Base-by-base conservation (phyloP, 2,329 filamentous ascomycete species). In the Fusarium caatingaense region DNA sequence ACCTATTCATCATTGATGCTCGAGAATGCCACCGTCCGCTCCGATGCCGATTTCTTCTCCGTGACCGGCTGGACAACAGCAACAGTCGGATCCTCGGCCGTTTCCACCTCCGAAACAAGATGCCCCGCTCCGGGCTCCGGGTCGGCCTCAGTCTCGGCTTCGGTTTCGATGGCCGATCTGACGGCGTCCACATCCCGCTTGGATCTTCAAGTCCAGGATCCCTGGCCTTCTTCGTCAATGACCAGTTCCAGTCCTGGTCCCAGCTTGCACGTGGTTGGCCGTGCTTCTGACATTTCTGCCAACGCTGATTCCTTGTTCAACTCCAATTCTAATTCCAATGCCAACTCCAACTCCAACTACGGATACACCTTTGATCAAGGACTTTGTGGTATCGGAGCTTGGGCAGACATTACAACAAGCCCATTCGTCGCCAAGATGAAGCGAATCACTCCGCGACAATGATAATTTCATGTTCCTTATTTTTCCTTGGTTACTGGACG, bases 371-470 rank as follows among this genome's bases (percentile, higher is more conserved):
- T 56, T 34, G 51, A 54, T 21, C 64, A 51, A 25, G 47, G 66
- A 42, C 58, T 74, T 16, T 70, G 54, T 25, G 72, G 62, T 30
- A 62, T 73, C 42, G 72, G 72, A 30, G 64, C 70, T 10, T 74
- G 72, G 72, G 72, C 72, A 44, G 70, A 74, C 32, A 51, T 51
- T 21, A 34, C 62, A 23, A 61, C 53, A 10, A 64, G 64, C 48
- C 50, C 56, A 20, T 37, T 71, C 21, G 48, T 42, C 37, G 53
- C 62, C 63, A 71, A 64, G 48, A 69, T 54, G 40, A 59, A 27
- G 32, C 49, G 67, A 44, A 55, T 55, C 20, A 51, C 28, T 69
- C 20, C 48, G n/a, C 56, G 61, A 56, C 67, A 68, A 34, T 54
- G 25, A 62, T 55, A 37, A 56, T 69, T 40, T 53, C 23, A 30